A percentile compares a stretch with the other conserved stretches of the same genome.
These are phyloP conservation scores for Talaromyces sp. DNA, from an alignment of 2,329 filamentous ascomycete species.

Conservation along the genomic window DNA sequence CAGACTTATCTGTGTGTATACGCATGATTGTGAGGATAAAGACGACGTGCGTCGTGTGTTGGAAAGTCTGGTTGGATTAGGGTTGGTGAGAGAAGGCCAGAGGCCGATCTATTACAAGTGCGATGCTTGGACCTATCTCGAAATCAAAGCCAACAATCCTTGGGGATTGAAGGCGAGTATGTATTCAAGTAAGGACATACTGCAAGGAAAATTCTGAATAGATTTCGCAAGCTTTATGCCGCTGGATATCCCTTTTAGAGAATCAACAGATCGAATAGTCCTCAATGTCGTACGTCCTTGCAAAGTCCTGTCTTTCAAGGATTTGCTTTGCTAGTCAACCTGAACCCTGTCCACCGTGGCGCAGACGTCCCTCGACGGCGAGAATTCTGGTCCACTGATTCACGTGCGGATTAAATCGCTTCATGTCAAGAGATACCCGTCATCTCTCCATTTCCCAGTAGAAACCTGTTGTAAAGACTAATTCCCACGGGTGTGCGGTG, in stretches of 20 bases:
- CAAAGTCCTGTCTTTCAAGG: not conserved
- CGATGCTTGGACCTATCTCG: constrained; percentile 64
- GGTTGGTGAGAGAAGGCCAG: constrained; percentile 43
- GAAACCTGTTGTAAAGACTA: not conserved
- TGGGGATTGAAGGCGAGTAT: constrained; percentile 55
- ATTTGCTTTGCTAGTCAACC: not conserved
- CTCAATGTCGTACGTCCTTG: not conserved
- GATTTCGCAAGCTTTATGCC: not conserved
- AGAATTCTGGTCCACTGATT: not conserved
- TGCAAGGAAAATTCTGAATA: constrained; percentile 18
- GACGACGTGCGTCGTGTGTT: constrained; percentile 66
- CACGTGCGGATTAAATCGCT: not conserved
- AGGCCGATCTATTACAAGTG: constrained; percentile 70
- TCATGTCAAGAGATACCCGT: not conserved
- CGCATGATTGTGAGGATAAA: constrained; percentile 63
- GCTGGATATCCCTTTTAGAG: not conserved
- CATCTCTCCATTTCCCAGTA: not conserved
- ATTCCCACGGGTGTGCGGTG: not conserved
- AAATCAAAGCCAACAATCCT: constrained; percentile 54
- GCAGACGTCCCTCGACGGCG: not conserved
- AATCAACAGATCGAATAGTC: not conserved
- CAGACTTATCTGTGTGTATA: constrained; percentile 54
- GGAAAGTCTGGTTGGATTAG: constrained; percentile 54
- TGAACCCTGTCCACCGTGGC: not conserved
- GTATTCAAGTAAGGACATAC: constrained; percentile 35